A percentile compares a stretch with the other conserved stretches of the same genome.
These are phyloP conservation scores for Termitomyces heimii DNA, from an alignment of 768 basidiomycete species.

Conservation along the genomic window DNA sequence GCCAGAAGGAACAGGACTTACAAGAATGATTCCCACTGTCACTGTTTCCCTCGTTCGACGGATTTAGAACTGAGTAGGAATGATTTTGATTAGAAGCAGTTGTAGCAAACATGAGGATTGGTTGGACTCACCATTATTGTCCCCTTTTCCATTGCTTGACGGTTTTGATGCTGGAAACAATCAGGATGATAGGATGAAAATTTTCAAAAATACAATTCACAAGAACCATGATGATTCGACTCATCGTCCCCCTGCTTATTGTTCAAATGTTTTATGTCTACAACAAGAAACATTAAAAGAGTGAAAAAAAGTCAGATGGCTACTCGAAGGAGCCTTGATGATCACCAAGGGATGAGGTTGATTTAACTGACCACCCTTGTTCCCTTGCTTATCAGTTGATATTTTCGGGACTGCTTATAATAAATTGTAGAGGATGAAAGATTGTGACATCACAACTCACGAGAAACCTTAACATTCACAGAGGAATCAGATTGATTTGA, in stretches of 20 bases:
- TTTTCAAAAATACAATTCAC: neutral
- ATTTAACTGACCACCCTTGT: too few relatives aligned
- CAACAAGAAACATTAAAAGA: too few relatives aligned
- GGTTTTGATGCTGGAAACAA: neutral
- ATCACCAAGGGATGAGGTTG: neutral
- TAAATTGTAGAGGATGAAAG: neutral
- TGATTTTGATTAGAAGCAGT: neutral
- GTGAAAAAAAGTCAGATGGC: too few relatives aligned
- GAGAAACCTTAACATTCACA: too few relatives aligned
- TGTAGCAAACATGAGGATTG: neutral
- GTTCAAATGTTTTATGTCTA: too few relatives aligned
- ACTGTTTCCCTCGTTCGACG: neutral
- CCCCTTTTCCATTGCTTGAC: neutral
- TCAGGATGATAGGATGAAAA: neutral
- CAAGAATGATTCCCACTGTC: neutral
- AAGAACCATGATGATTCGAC: too few relatives aligned
- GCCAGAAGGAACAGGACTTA: neutral
- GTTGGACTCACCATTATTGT: neutral
- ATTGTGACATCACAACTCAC: neutral
- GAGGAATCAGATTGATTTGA: neutral
- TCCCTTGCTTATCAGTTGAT: neutral
- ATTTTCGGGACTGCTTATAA: neutral
- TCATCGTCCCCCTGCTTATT: too few relatives aligned
- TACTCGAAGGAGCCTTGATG: neutral
- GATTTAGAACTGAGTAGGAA: neutral